Base-by-base conservation (phyloP, 2,329 filamentous ascomycete species). In the Diplodia sapinea region DNA sequence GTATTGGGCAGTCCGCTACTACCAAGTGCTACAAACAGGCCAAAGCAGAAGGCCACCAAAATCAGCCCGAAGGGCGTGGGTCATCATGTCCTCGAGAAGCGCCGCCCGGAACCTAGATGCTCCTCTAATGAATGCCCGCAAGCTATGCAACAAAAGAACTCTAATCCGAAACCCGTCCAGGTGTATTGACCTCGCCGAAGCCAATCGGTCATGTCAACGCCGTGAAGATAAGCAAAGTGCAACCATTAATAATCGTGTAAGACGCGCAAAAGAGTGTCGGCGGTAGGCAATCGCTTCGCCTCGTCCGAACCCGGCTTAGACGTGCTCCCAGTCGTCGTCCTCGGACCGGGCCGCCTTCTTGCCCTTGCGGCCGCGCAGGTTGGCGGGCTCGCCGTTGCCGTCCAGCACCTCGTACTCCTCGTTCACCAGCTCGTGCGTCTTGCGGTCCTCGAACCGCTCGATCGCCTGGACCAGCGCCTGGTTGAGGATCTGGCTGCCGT, bases 381-480 rank as follows among this genome's bases (percentile, higher is more conserved):
- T 52, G 20, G 77, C 77, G 17, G 77, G 74, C 71, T 80, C 80
- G 69, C 79, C 78, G 40, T 80, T 73, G 17, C 74, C 70, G 64
- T 82, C 82, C 71, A 80, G 83, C 72, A 81, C 82, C 73, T 88
- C 86, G 72, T 88, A 89, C 78, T 88, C 86, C 67, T 82, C 81
- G 78, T 84, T 85, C 75, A 87, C 83, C 57, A 89, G 75, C 78
- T 87, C 86, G 77, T 87, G 85, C 2, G 85, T 88, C 77, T 87
- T 84, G 72, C 83, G 83, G 69, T 83, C 84, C 78, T 89, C 86
- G 73, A 83, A 89, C 70, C 82, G 83, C 79, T 87, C 83, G 50
- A 88, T 83, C 1, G 87, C 87, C 75, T 86, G 83, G 66, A 80
- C 82, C 40, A 89, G 79, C 12, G 87, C 86, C 17, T 80, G 79